phyloP scores from a whole-genome alignment of 352 stramenopile species.

The Globisporangium uncinulatum region DNA sequence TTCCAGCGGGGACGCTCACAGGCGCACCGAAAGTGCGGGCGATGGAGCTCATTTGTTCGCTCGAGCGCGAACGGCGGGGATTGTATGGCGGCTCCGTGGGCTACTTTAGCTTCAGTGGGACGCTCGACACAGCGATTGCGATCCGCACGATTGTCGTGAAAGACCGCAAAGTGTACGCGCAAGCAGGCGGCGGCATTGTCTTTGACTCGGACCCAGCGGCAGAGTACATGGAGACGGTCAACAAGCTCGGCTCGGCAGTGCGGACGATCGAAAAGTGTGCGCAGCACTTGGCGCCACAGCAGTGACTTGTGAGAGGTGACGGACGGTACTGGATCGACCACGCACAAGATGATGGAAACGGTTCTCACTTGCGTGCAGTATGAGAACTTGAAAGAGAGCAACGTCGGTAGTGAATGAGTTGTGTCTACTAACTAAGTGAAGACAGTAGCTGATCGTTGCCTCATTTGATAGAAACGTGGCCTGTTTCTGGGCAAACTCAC shows the following conservation, averaged over 20 bases:
- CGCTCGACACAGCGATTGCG: constrained; percentile 85
- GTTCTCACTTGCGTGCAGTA: constrained; percentile 7
- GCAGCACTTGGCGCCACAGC: constrained; percentile 30
- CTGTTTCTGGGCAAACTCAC: too few species aligned
- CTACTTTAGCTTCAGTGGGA: constrained; percentile 85
- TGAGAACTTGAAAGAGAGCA: not conserved
- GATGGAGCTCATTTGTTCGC: constrained; percentile 85
- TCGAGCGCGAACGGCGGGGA: constrained; percentile 76
- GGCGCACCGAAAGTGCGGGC: constrained; percentile 87
- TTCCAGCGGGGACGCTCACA: constrained; percentile 82
- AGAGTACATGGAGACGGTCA: constrained; percentile 88
- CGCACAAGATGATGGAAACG: not conserved
- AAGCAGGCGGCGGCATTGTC: constrained; percentile 85
- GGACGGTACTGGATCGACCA: not conserved
- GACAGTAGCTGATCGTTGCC: too few species aligned
- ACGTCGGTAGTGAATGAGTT: not conserved
- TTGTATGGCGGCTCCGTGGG: constrained; percentile 86
- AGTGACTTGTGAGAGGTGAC: constrained; percentile 13
- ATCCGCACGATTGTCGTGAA: constrained; percentile 88
- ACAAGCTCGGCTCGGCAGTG: constrained; percentile 81
- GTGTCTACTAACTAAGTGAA: too few species aligned
- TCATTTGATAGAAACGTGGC: too few species aligned
- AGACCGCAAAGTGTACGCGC: constrained; percentile 70
- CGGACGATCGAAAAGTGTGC: constrained; percentile 82
- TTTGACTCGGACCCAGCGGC: constrained; percentile 84